Evolutionary conservation across 116 monocot genomes (phyloP), one percentile per base, ranked within the genome.

Genomic region (Posidonia oceanica): DNA sequence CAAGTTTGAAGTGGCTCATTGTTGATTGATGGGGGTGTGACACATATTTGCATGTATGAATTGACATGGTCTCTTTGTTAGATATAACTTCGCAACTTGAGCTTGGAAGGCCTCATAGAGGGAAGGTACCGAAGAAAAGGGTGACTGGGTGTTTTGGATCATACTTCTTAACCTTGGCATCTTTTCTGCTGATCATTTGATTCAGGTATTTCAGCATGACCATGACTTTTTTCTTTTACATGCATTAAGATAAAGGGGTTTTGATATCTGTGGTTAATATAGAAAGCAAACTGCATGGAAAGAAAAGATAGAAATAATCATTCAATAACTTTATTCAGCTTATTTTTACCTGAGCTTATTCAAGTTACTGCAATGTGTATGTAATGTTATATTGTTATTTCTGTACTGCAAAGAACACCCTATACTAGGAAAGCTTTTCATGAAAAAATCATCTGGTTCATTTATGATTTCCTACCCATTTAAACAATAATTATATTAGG

Each of bases 61-160:
- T 5, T 5, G 12, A 10, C 48, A 10, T 48, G 48, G 48, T 58
- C 23, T 69, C 6, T 54, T 37, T 18, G 13, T 7, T 41, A 87
- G 93, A 82, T 73, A 74, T 78, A 17, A 77, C 77, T n/a, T 74
- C 83, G 37, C 77, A 86, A 0, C 69, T 98, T 74, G 97, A 98
- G 78, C 80, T 92, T 66, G 85, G 69, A 53, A 89, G 69, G 70
- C 72, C 83, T 69, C 75, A 76, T 71, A 76, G 75, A 54, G 85
- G 74, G 70, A 78, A 71, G 52, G 42, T 10, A 40, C 83, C 63
- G 17, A 62, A 64, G 72, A 92, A 71, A 69, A 79, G 75, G 63
- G 84, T 72, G 14, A 98, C 76, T 82, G 92, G 93, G 86, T 98
- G 69, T 98, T 89, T 75, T 90, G 89, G 93, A 92, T 98, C 71